These are phyloP conservation scores for Penicillium soppii DNA, from an alignment of 495 filamentous ascomycete species.

Conservation along the genomic window DNA sequence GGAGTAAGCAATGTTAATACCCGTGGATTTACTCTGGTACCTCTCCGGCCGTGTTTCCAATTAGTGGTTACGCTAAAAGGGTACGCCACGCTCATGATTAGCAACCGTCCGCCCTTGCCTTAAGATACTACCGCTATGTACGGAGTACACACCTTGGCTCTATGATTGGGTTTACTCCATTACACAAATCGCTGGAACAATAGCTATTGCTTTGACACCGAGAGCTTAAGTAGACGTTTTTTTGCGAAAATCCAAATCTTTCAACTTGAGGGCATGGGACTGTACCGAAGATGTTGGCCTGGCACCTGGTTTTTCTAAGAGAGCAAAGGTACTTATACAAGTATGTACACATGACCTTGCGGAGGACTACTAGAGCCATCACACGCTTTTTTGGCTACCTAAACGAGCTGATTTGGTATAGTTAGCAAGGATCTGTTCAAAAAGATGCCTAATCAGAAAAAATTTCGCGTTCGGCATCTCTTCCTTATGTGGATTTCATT, in stretches of 20 bases:
- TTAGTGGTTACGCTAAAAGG: slow-evolving; percentile 17
- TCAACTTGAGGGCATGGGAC: too few relatives aligned
- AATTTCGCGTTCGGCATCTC: too few relatives aligned
- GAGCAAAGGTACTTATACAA: neutral
- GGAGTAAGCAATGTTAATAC: neutral
- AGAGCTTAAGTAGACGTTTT: slow-evolving; percentile 3
- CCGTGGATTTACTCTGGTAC: neutral
- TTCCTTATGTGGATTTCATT: too few relatives aligned
- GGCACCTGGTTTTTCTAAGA: neutral
- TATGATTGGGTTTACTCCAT: slow-evolving; percentile 4
- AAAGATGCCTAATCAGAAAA: too few relatives aligned
- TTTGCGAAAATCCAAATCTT: neutral
- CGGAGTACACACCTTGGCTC: neutral
- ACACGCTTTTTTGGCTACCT: too few relatives aligned
- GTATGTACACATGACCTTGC: slow-evolving; percentile 3
- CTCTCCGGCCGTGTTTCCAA: slow-evolving; percentile 21
- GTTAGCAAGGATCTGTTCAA: too few relatives aligned
- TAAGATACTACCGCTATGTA: neutral
- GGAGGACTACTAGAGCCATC: neutral
- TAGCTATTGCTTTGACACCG: neutral
- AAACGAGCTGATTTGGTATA: too few relatives aligned
- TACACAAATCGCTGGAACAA: slow-evolving; percentile 1
- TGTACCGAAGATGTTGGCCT: neutral
- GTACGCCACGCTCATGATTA: slow-evolving; percentile 22
- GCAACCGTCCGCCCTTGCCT: slow-evolving; percentile 24